phyloP scores from a whole-genome alignment of 148 eudicot species.

The Nepenthes gracilis region DNA sequence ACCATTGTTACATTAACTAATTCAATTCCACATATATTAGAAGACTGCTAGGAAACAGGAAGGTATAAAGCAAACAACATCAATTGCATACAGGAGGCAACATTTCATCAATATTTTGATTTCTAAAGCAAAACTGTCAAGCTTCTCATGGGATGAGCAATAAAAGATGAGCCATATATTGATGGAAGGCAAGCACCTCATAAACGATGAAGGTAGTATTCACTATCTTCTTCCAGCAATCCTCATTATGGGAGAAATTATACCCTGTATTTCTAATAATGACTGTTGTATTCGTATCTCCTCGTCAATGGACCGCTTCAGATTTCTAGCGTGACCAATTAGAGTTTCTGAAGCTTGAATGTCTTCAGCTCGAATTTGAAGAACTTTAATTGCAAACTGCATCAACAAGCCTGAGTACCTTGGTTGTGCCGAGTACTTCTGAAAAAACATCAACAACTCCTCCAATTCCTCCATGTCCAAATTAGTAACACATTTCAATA shows the following conservation, averaged over 20 bases:
- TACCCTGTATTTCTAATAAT: slow-evolving; percentile 77
- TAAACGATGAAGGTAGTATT: not conserved
- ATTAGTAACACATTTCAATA: slow-evolving; percentile 53
- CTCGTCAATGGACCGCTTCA: slow-evolving; percentile 63
- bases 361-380: slow-evolving; percentile 69
- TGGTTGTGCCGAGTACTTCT: slow-evolving; percentile 59
- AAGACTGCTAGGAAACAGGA: no score
- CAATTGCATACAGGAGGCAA: no score
- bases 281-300: slow-evolving; percentile 74
- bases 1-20: no score
- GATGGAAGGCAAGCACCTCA: no score
- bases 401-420: slow-evolving; percentile 60
- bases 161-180: no score
- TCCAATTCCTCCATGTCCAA: slow-evolving; percentile 65
- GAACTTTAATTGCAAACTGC: slow-evolving; percentile 63
- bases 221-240: slow-evolving; percentile 62
- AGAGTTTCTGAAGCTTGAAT: slow-evolving; percentile 33
- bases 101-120: no score
- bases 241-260: slow-evolving; percentile 77
- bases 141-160: not conserved
- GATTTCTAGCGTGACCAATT: slow-evolving; percentile 44
- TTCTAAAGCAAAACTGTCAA: not conserved
- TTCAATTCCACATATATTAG: no score
- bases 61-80: no score
- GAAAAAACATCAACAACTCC: slow-evolving; percentile 49